Conservation (phyloP, 2,329 filamentous ascomycete genomes). For the Monilinia fructicola region DNA sequence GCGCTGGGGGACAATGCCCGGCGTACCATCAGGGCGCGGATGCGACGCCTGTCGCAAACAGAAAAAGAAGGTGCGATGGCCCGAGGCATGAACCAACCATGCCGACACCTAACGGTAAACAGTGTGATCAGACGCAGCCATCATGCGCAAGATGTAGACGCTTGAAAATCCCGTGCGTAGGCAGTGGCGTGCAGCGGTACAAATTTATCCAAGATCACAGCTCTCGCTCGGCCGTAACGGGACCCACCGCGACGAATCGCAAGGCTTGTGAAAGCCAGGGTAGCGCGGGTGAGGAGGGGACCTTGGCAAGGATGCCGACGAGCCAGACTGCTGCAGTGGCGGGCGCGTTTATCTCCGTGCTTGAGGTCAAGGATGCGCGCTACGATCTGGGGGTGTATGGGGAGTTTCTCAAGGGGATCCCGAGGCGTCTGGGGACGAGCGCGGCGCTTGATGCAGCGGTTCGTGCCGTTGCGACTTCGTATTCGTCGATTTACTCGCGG, state of each 20-base stretch:
- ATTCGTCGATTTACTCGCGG: neutral
- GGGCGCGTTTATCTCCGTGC: neutral
- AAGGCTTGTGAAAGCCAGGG: neutral
- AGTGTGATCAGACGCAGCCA: conserved; percentile 1
- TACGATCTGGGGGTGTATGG: conserved; percentile 5
- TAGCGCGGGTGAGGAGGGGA: neutral
- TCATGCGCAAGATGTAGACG: neutral
- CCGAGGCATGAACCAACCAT: neutral
- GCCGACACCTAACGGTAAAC: neutral
- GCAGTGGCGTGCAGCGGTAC: neutral
- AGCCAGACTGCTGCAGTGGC: neutral
- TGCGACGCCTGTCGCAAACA: conserved; percentile 53
- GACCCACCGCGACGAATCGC: neutral
- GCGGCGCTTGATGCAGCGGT: conserved; percentile 9
- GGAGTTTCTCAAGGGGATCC: neutral
- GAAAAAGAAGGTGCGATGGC: conserved; percentile 52
- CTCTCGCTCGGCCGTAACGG: neutral
- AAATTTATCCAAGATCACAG: conserved; percentile 4
- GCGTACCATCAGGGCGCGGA: conserved; percentile 51
- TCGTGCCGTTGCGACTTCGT: neutral
- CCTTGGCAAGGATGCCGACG: neutral
- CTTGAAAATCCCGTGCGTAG: neutral
- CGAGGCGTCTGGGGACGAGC: neutral
- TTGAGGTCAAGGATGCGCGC: conserved; percentile 9
- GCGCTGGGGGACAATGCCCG: conserved; percentile 45